These are phyloP conservation scores for Corinectria fuckeliana DNA, from an alignment of 2,329 filamentous ascomycete genomes.

Conservation along the genomic window DNA sequence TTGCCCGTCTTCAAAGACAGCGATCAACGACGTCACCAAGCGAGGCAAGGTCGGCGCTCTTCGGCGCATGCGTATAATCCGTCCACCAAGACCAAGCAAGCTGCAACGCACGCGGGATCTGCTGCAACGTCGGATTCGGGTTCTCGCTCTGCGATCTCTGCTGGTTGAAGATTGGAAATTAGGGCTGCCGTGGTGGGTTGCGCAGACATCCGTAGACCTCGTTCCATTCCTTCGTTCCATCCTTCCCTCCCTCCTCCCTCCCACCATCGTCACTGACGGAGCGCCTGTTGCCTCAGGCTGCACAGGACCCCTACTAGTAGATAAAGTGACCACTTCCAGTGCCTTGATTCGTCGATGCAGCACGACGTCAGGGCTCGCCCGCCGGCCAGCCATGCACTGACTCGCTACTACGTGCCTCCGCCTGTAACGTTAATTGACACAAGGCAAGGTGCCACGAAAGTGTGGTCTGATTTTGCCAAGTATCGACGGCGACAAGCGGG, in stretches of 20 bases:
- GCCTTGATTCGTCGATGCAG: background rate
- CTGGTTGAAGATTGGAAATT: background rate
- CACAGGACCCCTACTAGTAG: background rate
- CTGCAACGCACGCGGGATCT: background rate
- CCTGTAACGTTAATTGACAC: too few species aligned
- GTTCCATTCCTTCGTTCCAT: background rate
- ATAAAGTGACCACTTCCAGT: background rate
- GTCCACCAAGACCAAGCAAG: background rate
- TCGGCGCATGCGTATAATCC: background rate
- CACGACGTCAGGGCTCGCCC: background rate
- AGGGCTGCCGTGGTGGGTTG: background rate
- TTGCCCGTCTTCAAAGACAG: background rate
- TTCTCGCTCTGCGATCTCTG: background rate
- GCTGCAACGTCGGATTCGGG: background rate
- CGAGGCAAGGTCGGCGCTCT: background rate
- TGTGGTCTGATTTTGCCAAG: too few species aligned
- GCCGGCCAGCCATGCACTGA: background rate
- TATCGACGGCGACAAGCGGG: background rate
- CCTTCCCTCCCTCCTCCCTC: background rate
- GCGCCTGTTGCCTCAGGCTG: background rate
- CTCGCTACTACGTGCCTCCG: background rate
- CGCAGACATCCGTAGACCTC: background rate
- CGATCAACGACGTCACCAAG: constrained; percentile 5
- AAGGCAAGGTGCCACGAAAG: too few species aligned
- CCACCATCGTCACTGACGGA: background rate